phyloP scores from a whole-genome alignment of 2,329 filamentous ascomycete species.

The Neocatenulostroma microsporum region DNA sequence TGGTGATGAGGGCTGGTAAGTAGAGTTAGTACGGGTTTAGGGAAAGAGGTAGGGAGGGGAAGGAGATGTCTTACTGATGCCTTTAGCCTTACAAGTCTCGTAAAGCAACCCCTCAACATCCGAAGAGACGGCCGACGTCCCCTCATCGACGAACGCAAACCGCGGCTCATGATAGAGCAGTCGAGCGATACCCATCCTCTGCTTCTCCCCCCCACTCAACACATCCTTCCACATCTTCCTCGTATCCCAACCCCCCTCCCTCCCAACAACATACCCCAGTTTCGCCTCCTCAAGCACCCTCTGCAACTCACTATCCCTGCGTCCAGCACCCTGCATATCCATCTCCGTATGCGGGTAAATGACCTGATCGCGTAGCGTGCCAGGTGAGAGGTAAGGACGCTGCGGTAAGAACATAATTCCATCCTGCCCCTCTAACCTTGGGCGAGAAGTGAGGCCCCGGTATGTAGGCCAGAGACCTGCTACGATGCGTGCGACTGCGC shows the following conservation, averaged over 20 bases:
- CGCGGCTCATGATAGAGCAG: slow-evolving; percentile 89
- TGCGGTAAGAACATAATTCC: slow-evolving; percentile 99
- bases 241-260: slow-evolving; percentile 94
- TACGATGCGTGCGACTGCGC: slow-evolving; percentile 74
- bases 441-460: slow-evolving; percentile 80
- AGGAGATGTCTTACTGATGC: slow-evolving; percentile 64
- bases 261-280: slow-evolving; percentile 79
- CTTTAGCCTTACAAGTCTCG: slow-evolving; percentile 83
- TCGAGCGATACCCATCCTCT: slow-evolving; percentile 84
- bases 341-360: slow-evolving; percentile 94
- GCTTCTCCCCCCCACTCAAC: slow-evolving; percentile 94
- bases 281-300: slow-evolving; percentile 72
- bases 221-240: slow-evolving; percentile 99
- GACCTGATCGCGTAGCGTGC: slow-evolving; percentile 90
- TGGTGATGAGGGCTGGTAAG: slow-evolving; percentile 70
- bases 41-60: neutral
- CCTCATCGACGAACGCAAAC: slow-evolving; percentile 93
- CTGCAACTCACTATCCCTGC: slow-evolving; percentile 69
- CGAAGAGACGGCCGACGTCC: slow-evolving; percentile 84
- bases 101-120: slow-evolving; percentile 94
- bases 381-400: slow-evolving; percentile 82
- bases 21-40: neutral
- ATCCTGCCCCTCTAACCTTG: slow-evolving; percentile 61
- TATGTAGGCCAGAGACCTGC: slow-evolving; percentile 96
- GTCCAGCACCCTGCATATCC: slow-evolving; percentile 79